A percentile compares a stretch with the other conserved stretches of the same genome.
These are phyloP conservation scores for Grigorovia transvaalensis DNA, from an alignment of 805 yeast genomes.

Conservation along the genomic window DNA sequence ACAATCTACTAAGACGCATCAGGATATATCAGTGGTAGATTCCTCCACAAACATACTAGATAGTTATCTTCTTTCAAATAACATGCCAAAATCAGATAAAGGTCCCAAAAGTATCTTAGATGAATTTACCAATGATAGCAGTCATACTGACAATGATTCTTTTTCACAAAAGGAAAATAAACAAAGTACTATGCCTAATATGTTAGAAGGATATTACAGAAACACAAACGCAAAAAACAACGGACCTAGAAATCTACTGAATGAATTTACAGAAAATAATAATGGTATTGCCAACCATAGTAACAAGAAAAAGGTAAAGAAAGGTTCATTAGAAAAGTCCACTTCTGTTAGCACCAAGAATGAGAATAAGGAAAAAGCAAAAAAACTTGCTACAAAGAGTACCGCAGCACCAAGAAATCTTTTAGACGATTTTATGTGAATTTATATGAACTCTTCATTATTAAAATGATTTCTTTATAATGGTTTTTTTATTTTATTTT, in stretches of 20 bases:
- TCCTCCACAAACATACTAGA: not conserved
- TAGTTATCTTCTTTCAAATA: not conserved
- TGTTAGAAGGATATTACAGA: not conserved
- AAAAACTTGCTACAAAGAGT: not conserved
- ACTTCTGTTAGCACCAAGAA: not conserved
- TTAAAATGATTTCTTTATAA: no score
- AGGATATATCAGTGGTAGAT: not conserved
- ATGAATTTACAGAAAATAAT: constrained; percentile 3
- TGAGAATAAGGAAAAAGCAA: not conserved
- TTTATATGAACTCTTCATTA: no score
- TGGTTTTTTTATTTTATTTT: not conserved
- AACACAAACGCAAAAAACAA: not conserved
- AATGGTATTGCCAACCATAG: not conserved
- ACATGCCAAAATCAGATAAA: not conserved
- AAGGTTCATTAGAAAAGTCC: no score
- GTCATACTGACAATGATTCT: not conserved
- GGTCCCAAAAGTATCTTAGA: constrained; percentile 11
- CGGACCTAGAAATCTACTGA: constrained; percentile 3
- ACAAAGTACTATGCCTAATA: not conserved
- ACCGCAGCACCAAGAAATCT: constrained; percentile 19
- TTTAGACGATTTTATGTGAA: constrained; percentile 27
- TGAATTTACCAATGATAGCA: constrained; percentile 6
- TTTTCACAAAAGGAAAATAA: not conserved
- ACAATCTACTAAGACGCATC: not conserved
- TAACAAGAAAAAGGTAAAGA: not conserved